phyloP scores from a whole-genome alignment of 345 rosid species.

The Barbarea vulgaris region DNA sequence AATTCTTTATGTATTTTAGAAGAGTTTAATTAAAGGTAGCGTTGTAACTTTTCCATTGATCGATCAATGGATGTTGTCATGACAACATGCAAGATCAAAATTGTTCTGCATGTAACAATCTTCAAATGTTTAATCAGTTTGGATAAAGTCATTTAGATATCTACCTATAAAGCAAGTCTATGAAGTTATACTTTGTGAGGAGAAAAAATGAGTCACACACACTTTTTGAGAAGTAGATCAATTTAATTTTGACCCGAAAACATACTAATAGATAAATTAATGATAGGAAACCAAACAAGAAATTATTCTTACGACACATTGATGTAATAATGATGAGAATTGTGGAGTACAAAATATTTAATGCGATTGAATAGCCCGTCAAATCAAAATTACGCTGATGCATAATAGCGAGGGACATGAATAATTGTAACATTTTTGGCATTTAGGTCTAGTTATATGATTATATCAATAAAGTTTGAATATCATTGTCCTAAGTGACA shows the following conservation, averaged over 20 bases:
- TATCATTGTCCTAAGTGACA: constrained; percentile 22
- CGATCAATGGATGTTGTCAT: too few species aligned
- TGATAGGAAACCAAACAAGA: not conserved
- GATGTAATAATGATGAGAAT: constrained; percentile 38
- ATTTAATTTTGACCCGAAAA: not conserved
- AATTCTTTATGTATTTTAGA: not conserved
- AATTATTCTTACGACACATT: constrained; percentile 25
- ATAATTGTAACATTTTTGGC: constrained; percentile 23
- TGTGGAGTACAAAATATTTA: constrained; percentile 22
- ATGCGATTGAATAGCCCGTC: constrained; percentile 13
- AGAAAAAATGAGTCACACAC: too few species aligned
- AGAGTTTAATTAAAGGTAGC: not conserved
- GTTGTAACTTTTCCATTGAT: not conserved
- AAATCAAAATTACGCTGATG: constrained; percentile 31
- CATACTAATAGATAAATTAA: not conserved
- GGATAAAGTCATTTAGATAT: not conserved
- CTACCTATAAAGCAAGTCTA: not conserved
- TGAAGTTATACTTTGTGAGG: not conserved
- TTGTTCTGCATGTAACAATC: not conserved
- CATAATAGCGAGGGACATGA: constrained; percentile 28
- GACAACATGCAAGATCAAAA: not conserved
- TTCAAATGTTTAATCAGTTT: constrained; percentile 10
- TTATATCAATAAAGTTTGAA: constrained; percentile 26
- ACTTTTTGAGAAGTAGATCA: not conserved
- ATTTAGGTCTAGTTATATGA: constrained; percentile 19